Evolutionary conservation across 495 filamentous ascomycete genomes (phyloP), one percentile per base, ranked within the genome.

Genomic region (Parathielavia appendiculata): DNA sequence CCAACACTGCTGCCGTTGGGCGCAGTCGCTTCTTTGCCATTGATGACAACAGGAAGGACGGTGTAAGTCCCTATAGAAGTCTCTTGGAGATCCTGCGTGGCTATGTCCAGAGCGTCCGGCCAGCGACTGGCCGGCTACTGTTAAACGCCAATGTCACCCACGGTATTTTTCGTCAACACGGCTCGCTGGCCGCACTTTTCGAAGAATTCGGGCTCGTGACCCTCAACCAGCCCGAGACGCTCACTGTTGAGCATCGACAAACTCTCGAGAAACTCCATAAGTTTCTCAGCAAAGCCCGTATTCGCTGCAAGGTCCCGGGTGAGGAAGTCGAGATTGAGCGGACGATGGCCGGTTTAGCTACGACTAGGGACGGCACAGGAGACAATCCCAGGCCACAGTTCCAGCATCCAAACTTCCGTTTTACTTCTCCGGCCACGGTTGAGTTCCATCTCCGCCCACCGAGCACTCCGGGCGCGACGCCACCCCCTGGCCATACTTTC

Each of bases 21-120:
- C 56, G 59, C 14, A 75, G 70, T 22, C 66, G 75, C 7, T 76
- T 76, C 58, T 82, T 79, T 44, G 75, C 75, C 14, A 47, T 71
- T 20, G 61, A 69, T 39, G 32, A 59, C 17, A 48, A 35, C 20
- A 50, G 66, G 22, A 23, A 64, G 35, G 53, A 61, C 0, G 45
- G 54, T 0, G 62, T 71, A 1, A 20, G 7, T 16, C 38, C 39
- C 0, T 1, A 35, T 2, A 44, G 66, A 12, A 79, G 78, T 8
- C 68, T 83, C 0, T 67, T 78, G 1, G 78, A 80, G 13, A 70
- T 73, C 4, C 68, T 86, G 0, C 80, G 86, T 50, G 87, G 87
- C 0, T 89, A 80, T 62, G 87, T 87, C 58, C 75, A 84, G 52
- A 88, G 85, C 69, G 80, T 85, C 16, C 83, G 86, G 22, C 74